Base-by-base conservation (phyloP, 1,284 basidiomycete genomes). In the Cryptococcus jaspeensis region DNA sequence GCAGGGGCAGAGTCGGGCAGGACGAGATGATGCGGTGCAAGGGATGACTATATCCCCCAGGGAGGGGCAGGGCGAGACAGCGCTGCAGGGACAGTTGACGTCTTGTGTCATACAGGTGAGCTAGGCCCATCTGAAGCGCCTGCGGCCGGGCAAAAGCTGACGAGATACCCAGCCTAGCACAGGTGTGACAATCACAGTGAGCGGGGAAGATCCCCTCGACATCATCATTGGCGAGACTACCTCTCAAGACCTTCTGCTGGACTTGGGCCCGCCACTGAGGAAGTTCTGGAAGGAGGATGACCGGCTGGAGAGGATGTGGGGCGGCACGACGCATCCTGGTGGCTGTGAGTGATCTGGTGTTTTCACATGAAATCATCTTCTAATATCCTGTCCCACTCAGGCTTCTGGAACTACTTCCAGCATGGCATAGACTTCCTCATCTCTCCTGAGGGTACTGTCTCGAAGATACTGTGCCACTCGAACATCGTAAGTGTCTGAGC, bases 381-480 rank as follows among this genome's bases (percentile, higher is more conserved):
- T 43, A n/a, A 22, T 11, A 18, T 13, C 7, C 25, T 42, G 44
- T 47, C 37, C n/a, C 18, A 3, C 40, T 41, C 37, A 70, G 67
- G 91, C 74, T 94, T 93, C 75, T 92, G 90, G 79, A 93, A 93
- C 70, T 94, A 93, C 71, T 91, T 93, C 64, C 87, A 91, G 66
- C 84, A 90, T 67, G 91, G 91, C 1, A 75, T 94, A 12, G 91
- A 94, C 70, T 89, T 92, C 62, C 81, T 92, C 22, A 80, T 93
- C 37, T 87, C 85, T 2, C 37, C 58, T 11, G 86, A 87, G 18
- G 67, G 69, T 67, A 66, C 83, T 2, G 87, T 93, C n/a, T 84
- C 82, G 69, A 94, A 94, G 81, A 87, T 93, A 45, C 81, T 93
- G 23, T 76, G 90, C 3, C 89, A 94, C 70, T 85, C 90, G 1